Evolutionary conservation across 495 filamentous ascomycete species (phyloP).

Genomic region (Hypoxylon lienhwacheense): DNA sequence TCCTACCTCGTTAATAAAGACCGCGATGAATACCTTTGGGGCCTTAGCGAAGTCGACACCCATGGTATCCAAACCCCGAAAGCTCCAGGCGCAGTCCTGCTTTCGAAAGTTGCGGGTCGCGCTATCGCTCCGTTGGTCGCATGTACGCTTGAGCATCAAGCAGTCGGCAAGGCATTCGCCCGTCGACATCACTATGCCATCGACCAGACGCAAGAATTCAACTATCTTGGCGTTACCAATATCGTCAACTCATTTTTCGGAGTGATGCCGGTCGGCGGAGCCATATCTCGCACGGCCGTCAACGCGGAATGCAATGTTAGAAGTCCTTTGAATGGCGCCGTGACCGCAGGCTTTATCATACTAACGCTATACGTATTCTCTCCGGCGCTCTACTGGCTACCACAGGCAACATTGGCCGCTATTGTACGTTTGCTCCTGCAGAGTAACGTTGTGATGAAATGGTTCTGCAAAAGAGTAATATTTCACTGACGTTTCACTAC

Average conservation of each 20-base stretch:
- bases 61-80: conserved; percentile 47
- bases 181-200: conserved; percentile 51
- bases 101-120: conserved; percentile 43
- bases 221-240: conserved; percentile 52
- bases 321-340: conserved; percentile 49
- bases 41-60: conserved; percentile 48
- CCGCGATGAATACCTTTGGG: conserved; percentile 44
- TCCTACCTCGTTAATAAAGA: conserved; percentile 52
- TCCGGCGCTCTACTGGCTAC: conserved; percentile 54
- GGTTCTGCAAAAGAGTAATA: neutral
- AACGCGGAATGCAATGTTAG: conserved; percentile 50
- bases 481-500: neutral
- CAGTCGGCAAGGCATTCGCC: conserved; percentile 52
- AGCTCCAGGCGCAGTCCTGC: conserved; percentile 38
- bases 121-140: conserved; percentile 52
- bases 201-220: conserved; percentile 54
- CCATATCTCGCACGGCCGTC: conserved; percentile 54
- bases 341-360: conserved; percentile 52
- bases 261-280: conserved; percentile 52
- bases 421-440: conserved; percentile 34
- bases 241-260: conserved; percentile 55
- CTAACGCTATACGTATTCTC: conserved; percentile 53
- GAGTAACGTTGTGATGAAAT: neutral
- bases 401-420: conserved; percentile 51
- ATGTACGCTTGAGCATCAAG: conserved; percentile 52